Evolutionary conservation across 208 protist genomes (phyloP), one percentile per base, ranked within the genome.

Genomic region (Wallacemonas sp.): DNA sequence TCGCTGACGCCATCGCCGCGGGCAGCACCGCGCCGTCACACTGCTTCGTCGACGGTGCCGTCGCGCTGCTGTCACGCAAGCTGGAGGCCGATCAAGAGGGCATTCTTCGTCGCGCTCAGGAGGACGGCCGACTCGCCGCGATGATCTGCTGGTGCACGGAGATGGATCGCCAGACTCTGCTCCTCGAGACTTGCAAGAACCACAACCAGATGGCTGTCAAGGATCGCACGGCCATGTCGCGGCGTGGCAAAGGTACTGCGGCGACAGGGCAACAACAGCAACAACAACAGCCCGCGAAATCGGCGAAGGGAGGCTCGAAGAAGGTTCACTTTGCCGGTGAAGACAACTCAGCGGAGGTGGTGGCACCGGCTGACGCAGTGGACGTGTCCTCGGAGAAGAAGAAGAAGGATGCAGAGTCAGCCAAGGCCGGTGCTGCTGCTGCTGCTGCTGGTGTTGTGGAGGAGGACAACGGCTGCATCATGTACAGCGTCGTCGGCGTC

Each of bases 81-180:
- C 64, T 94, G 5, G 76, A 83, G 29, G 75, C 64, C 9, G 83
- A 89, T 17, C 69, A 62, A 33, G 76, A 72, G 16, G 65, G 75
- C 24, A 48, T 95, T 17, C 64, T 87, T 21, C 60, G 56, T n/a
- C 83, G 88, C 14, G 90, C 87, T 5, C 52, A 54, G 21, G 66
- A 78, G 57, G 80, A 89, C 4, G 76, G 74, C 46, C 57, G 72
- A 1, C 72, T 92, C 11, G 60, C 67, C 1, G 77, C 74, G 16
- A 41, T 85, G 32, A 29, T 95, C n/a, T 85, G 76, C 36, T 92
- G 85, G 87, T 89, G 79, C 57, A 72, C 46, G 2, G 87, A 93
- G 65, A 71, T 83, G 57, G 83, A 93, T 36, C 78, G 85, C 27
- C 90, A 95, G 68, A 52, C 74, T n/a, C 32, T 63, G 44, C 62